These are phyloP conservation scores for Nakazawaea pomicola DNA, from an alignment of 805 yeast species.

Conservation along the genomic window DNA sequence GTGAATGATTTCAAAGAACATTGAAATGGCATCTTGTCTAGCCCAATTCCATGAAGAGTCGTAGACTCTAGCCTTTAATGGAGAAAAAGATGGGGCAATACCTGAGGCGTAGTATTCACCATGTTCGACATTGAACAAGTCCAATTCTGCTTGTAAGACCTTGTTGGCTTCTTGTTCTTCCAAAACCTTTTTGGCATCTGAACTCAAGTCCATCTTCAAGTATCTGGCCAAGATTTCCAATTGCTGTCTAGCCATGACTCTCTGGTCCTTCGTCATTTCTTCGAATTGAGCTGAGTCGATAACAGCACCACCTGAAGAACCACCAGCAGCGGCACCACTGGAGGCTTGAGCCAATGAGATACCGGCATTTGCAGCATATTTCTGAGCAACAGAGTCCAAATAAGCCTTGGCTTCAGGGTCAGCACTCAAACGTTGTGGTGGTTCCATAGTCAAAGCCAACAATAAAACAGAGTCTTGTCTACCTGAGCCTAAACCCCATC, in stretches of 20 bases:
- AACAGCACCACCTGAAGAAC: constrained; percentile 74
- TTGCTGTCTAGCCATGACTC: constrained; percentile 68
- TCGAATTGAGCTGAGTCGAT: constrained; percentile 95
- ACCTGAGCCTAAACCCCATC: constrained; percentile 91
- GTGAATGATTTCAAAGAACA: constrained; percentile 94
- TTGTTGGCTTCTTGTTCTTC: constrained; percentile 82
- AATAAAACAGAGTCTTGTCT: constrained; percentile 91
- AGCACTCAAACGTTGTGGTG: constrained; percentile 78
- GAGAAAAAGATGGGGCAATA: constrained; percentile 82
- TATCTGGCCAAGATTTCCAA: constrained; percentile 93
- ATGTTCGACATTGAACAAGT: constrained; percentile 81
- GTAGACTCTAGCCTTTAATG: constrained; percentile 90
- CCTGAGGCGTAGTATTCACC: constrained; percentile 95
- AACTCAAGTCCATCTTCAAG: constrained; percentile 85
- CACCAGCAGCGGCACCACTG: constrained; percentile 47
- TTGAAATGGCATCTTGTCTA: constrained; percentile 88
- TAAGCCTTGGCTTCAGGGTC: constrained; percentile 89
- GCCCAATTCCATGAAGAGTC: constrained; percentile 99
- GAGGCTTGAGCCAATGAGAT: constrained; percentile 67
- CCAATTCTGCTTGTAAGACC: constrained; percentile 83
- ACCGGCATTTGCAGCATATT: constrained; percentile 82
- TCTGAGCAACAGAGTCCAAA: constrained; percentile 76
- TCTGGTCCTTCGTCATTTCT: constrained; percentile 67
- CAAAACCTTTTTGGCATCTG: constrained; percentile 81
- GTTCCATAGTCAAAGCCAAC: constrained; percentile 83